Base-by-base conservation (phyloP, 331 rosid genomes). In the Rosa hybrid region DNA sequence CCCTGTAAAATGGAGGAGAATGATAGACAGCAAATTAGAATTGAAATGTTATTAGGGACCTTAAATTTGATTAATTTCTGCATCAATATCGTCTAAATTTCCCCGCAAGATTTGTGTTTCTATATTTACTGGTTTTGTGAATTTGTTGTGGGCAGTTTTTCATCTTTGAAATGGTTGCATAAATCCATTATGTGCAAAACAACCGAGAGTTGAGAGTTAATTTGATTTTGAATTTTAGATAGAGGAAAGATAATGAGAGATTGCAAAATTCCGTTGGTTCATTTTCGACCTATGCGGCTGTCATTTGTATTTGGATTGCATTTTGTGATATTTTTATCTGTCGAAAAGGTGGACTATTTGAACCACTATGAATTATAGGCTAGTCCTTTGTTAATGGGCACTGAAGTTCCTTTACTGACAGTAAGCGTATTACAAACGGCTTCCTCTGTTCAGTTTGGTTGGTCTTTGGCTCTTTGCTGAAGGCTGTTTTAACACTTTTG, bases 141-240 rank as follows among this genome's bases (percentile, higher is more conserved):
- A 70, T 70, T 70, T 70, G 45, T 48, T 46, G 34, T 27, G 6
- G 16, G 20, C 41, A 23, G 45, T 72, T 72, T 49, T 21, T 5
- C 59, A 48, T 71, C 44, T 49, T 23, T 18, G 44, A 48, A 48
- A 23, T 72, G 75, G n/a, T 71, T 46, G 60, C 39, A 1, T 23
- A 45, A 44, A 45, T 46, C 23, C 11, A 70, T 70, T 44, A 25
- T 25, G 75, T 21, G 57, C 42, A 3, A 71, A 71, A 11, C 38
- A 23, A 45, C 25, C 11, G 30, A 12, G 11, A 21, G 53, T n/a
- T 21, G 59, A 41, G 51, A 41, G 51, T 23, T 49, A 10, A 49
- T 76, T 53, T 54, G 38, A 21, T 74, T 65, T 34, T 72, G 77
- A 49, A 78, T 64, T 82, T 72, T 68, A 73, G 59, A 54, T 18